These are phyloP conservation scores for Cladophialophora chaetospira DNA, from an alignment of 2,329 filamentous ascomycete species.

Conservation along the genomic window DNA sequence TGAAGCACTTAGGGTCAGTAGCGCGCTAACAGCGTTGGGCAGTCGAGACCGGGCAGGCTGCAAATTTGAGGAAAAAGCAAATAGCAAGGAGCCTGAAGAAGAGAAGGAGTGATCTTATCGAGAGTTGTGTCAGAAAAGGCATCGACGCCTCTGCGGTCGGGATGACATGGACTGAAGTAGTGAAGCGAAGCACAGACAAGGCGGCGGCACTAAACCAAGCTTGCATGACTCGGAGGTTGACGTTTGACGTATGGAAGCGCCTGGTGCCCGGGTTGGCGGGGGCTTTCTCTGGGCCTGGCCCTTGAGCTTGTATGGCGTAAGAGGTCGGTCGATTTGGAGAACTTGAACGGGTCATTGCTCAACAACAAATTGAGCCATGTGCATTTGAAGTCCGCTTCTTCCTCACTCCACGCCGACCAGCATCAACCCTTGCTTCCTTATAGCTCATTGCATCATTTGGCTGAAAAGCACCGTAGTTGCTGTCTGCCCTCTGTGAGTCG, in stretches of 20 bases:
- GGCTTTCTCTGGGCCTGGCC: too few relatives aligned
- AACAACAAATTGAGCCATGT: not conserved
- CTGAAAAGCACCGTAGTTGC: not conserved
- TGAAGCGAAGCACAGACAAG: too few relatives aligned
- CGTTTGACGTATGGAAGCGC: too few relatives aligned
- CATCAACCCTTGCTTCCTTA: not conserved
- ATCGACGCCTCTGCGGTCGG: not conserved
- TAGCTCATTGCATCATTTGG: not conserved
- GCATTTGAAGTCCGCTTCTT: too few relatives aligned
- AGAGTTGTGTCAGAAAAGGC: slow-evolving; percentile 2
- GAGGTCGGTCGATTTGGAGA: not conserved
- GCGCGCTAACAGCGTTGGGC: not conserved
- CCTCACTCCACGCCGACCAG: not conserved
- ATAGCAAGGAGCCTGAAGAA: not conserved
- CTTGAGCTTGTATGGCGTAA: not conserved
- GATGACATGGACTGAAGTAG: slow-evolving; percentile 13
- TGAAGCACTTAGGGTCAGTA: not conserved
- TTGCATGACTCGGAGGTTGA: too few relatives aligned
- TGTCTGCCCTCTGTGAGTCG: slow-evolving; percentile 1
- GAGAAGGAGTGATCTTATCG: slow-evolving; percentile 1
- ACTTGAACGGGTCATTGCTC: not conserved
- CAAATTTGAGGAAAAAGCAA: not conserved
- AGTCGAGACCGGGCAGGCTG: not conserved
- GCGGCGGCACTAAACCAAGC: too few relatives aligned
- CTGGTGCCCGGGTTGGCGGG: too few relatives aligned